Percentiles rank a stretch among this genome's conserved stretches.
Evolutionary conservation across 2,329 filamentous ascomycete genomes (phyloP).

Genomic region (Ophiobolus disseminans): DNA sequence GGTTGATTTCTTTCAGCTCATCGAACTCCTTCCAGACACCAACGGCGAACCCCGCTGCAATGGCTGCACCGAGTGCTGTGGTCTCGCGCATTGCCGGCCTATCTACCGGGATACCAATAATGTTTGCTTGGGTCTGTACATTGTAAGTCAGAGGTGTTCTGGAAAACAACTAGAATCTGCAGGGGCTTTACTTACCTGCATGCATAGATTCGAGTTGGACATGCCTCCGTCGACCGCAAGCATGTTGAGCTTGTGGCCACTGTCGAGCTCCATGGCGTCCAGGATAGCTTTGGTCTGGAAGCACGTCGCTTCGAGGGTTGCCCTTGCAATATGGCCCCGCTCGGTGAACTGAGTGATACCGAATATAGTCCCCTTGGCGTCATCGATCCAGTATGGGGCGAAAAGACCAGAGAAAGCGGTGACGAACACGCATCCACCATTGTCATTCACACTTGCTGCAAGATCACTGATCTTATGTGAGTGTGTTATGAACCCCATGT

Average conservation of each 20-base stretch:
- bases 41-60: slow-evolving; percentile 85
- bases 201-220: slow-evolving; percentile 85
- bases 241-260: slow-evolving; percentile 73
- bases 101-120: slow-evolving; percentile 82
- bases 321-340: slow-evolving; percentile 84
- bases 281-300: slow-evolving; percentile 93
- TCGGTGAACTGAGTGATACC: slow-evolving; percentile 86
- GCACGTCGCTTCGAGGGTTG: slow-evolving; percentile 88
- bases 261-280: slow-evolving; percentile 89
- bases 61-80: slow-evolving; percentile 85
- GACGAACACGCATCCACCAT: slow-evolving; percentile 83
- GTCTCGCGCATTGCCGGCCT: slow-evolving; percentile 90
- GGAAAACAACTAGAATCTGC: neutral
- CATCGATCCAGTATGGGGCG: slow-evolving; percentile 93
- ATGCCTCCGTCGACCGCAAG: slow-evolving; percentile 89
- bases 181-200: slow-evolving; percentile 63
- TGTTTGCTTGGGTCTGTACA: slow-evolving; percentile 75
- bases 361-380: slow-evolving; percentile 84
- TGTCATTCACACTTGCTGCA: slow-evolving; percentile 72
- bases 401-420: slow-evolving; percentile 92
- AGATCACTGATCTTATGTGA: slow-evolving; percentile 70
- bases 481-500: slow-evolving; percentile 67
- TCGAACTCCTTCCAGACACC: slow-evolving; percentile 78
- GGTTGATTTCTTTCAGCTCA: slow-evolving; percentile 77
- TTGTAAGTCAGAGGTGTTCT: slow-evolving; percentile 18